Percentiles rank a stretch among this genome's conserved stretches.
Evolutionary conservation across 306 rosid genomes (phyloP).

Genomic region (Malus sylvestris): DNA sequence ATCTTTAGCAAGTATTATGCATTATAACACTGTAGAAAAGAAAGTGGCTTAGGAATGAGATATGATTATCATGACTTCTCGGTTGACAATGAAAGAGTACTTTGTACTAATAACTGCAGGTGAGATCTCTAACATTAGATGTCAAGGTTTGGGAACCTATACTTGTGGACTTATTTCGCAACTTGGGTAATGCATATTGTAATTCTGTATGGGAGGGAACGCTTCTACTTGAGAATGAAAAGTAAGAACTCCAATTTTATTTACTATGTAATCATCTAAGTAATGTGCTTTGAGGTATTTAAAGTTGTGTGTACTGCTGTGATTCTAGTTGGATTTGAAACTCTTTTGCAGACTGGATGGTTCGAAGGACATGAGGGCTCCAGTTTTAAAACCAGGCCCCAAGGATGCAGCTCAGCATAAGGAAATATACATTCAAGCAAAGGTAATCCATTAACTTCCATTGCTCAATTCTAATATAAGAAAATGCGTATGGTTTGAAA

Average conservation of each 20-base stretch:
- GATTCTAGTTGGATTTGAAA: slow-evolving; percentile 5
- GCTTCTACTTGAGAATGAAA: slow-evolving; percentile 47
- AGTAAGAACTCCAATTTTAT: slow-evolving; percentile 33
- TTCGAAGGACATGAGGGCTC: slow-evolving; percentile 17
- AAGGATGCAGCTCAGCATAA: slow-evolving; percentile 50
- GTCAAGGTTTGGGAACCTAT: slow-evolving; percentile 94
- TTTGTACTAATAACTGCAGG: slow-evolving; percentile 53
- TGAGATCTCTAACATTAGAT: slow-evolving; percentile 81
- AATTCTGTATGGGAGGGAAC: slow-evolving; percentile 88
- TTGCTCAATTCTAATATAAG: neutral
- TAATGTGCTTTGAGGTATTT: neutral
- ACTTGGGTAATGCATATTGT: slow-evolving; percentile 80
- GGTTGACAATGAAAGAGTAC: neutral
- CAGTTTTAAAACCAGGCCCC: slow-evolving; percentile 57
- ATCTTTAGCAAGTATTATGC: neutral
- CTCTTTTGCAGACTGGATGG: slow-evolving; percentile 46
- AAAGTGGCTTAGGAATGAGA: neutral
- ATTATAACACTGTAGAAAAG: neutral
- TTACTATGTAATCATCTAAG: neutral
- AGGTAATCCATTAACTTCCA: slow-evolving; percentile 35
- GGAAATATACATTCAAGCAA: slow-evolving; percentile 88
- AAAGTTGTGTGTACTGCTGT: neutral
- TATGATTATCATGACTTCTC: neutral
- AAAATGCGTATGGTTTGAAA: neutral
- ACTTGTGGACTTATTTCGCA: slow-evolving; percentile 68